Conservation (phyloP, 495 filamentous ascomycete genomes). For the Aspergillus egyptiacus region DNA sequence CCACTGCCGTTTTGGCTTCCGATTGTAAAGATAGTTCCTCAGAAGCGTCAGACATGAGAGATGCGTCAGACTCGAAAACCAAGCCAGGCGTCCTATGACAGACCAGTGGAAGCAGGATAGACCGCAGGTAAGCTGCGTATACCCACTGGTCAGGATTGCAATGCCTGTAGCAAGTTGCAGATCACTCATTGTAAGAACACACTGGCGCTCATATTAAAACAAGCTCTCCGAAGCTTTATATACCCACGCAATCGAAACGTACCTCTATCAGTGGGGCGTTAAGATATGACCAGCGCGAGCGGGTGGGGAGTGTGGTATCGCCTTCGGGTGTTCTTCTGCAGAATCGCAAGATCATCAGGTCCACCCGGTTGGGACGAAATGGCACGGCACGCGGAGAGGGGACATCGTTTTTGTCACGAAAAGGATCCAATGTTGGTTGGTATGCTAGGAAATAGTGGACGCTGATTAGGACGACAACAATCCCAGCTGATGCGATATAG, state of each 20-base stretch:
- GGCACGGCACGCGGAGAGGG: not conserved
- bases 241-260: too few species aligned
- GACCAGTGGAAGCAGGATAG: not conserved
- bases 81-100: not conserved
- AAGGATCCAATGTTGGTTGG: not conserved
- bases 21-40: not conserved
- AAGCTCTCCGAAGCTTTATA: not conserved
- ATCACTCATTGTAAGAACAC: not conserved
- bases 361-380: not conserved
- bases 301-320: not conserved
- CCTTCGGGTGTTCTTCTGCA: not conserved
- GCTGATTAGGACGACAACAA: not conserved
- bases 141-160: not conserved
- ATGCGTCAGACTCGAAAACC: not conserved
- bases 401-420: not conserved
- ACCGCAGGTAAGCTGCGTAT: not conserved
- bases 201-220: not conserved
- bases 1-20: not conserved
- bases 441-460: not conserved
- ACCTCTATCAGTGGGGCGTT: not conserved
- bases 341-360: not conserved
- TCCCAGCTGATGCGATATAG: not conserved
- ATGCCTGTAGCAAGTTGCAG: not conserved
- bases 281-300: not conserved
- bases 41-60: not conserved